These are phyloP conservation scores for Wickerhamiella siamensis DNA, from an alignment of 805 yeast genomes.

Conservation along the genomic window DNA sequence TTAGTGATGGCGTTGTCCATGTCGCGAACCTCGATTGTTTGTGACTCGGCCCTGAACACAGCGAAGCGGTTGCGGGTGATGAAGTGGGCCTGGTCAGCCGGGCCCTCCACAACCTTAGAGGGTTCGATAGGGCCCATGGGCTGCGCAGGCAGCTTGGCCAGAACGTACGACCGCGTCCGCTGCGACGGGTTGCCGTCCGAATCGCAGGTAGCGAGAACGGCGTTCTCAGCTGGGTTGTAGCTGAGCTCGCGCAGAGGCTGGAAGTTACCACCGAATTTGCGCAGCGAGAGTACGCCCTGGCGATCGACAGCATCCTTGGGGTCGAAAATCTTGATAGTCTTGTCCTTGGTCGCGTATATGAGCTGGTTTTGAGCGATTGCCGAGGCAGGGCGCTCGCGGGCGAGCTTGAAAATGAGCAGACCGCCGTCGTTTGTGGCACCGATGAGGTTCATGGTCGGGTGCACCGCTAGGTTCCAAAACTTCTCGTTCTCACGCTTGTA, in stretches of 20 bases:
- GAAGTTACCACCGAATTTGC: conserved; percentile 77
- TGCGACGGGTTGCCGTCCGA: conserved; percentile 36
- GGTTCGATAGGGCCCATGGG: conserved; percentile 92
- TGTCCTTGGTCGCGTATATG: conserved; percentile 65
- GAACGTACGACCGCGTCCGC: conserved; percentile 37
- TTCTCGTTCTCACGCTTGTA: conserved; percentile 88
- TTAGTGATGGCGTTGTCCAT: conserved; percentile 71
- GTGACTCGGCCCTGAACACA: conserved; percentile 49
- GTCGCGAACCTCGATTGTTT: conserved; percentile 70
- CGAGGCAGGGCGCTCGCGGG: conserved; percentile 94
- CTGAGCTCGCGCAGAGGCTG: conserved; percentile 70
- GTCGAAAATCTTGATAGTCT: conserved; percentile 72
- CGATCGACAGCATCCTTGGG: conserved; percentile 44
- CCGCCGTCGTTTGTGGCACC: conserved; percentile 97
- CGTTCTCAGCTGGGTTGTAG: conserved; percentile 84
- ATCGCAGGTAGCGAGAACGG: conserved; percentile 69
- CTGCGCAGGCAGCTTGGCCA: conserved; percentile 68
- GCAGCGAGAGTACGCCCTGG: conserved; percentile 69
- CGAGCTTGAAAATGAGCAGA: conserved; percentile 93
- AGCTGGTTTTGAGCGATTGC: conserved; percentile 57
- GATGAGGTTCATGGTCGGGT: conserved; percentile 80
- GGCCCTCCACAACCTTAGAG: conserved; percentile 60
- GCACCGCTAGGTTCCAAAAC: conserved; percentile 84
- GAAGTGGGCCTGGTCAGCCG: conserved; percentile 74
- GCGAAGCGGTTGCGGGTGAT: conserved; percentile 92